Evolutionary conservation across 345 rosid genomes (phyloP).

Genomic region (Aquilaria yunnanensis): DNA sequence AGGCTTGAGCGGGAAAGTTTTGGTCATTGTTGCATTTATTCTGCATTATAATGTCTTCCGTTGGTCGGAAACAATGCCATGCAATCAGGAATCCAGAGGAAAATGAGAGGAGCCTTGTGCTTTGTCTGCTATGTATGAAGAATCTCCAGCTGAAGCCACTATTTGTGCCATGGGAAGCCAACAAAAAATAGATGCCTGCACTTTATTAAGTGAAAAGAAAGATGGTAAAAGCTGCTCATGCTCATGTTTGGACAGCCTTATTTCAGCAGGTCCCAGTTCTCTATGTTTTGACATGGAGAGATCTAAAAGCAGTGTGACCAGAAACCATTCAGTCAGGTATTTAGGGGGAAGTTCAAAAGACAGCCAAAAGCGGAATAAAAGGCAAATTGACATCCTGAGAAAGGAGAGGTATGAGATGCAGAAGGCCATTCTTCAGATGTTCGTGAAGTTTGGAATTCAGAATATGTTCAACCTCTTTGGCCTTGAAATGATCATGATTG

Average conservation of each 20-base stretch:
- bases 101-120: slow-evolving; percentile 84
- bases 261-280: slow-evolving; percentile 26
- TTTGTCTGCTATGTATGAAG: slow-evolving; percentile 56
- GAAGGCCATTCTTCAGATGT: slow-evolving; percentile 56
- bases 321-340: slow-evolving; percentile 58
- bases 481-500: slow-evolving; percentile 95
- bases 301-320: slow-evolving; percentile 35
- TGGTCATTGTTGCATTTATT: slow-evolving; percentile 81
- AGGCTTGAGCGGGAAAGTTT: slow-evolving; percentile 85
- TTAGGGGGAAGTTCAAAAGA: slow-evolving; percentile 70
- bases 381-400: slow-evolving; percentile 61
- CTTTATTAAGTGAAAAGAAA: slow-evolving; percentile 25
- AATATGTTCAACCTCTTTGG: slow-evolving; percentile 88
- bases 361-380: slow-evolving; percentile 76
- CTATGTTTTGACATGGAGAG: slow-evolving; percentile 32
- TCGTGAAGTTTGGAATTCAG: slow-evolving; percentile 87
- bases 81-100: slow-evolving; percentile 33
- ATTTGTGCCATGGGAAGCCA: slow-evolving; percentile 11
- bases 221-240: slow-evolving; percentile 35
- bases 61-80: slow-evolving; percentile 74
- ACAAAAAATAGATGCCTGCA: slow-evolving; percentile 3
- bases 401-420: slow-evolving; percentile 86
- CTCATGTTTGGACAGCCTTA: slow-evolving; percentile 38
- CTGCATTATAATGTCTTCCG: slow-evolving; percentile 86
- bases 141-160: slow-evolving; percentile 16